Conservation (phyloP, 805 yeast species). For the Candida quercuum region DNA sequence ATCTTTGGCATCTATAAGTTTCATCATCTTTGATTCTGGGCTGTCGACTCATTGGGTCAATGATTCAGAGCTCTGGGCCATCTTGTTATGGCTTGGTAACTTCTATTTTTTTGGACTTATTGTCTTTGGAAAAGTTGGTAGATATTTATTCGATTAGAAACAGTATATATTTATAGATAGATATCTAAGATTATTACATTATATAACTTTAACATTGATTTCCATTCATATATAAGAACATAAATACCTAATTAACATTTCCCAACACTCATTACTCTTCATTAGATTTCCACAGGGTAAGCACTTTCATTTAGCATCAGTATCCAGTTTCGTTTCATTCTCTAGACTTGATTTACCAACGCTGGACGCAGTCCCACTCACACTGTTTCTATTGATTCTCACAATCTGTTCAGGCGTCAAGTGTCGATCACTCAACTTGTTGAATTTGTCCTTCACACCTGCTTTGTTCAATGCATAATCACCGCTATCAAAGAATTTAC, state of each 20-base stretch:
- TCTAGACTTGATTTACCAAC: conserved; percentile 43
- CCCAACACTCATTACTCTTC: background rate
- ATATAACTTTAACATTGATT: background rate
- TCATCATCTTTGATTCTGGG: conserved; percentile 27
- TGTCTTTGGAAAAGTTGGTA: conserved; percentile 65
- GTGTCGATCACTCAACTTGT: conserved; percentile 18
- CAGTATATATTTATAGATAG: no score
- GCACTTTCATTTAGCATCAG: conserved; percentile 1
- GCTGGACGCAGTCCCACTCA: conserved; percentile 43
- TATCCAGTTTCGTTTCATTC: conserved; percentile 34
- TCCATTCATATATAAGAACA: background rate
- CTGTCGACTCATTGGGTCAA: conserved; percentile 53
- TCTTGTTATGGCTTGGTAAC: conserved; percentile 52
- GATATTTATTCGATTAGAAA: conserved; percentile 38
- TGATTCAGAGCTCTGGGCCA: conserved; percentile 35
- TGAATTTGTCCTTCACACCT: conserved; percentile 34
- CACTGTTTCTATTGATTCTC: conserved; percentile 53
- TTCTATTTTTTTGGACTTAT: conserved; percentile 62
- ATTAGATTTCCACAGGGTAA: no score
- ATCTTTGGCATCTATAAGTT: conserved; percentile 13
- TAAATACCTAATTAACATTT: no score
- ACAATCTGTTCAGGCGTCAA: conserved; percentile 43
- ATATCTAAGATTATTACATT: no score
- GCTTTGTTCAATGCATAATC: conserved; percentile 85
- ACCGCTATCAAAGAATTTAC: conserved; percentile 91